Conservation (phyloP, 2,329 filamentous ascomycete species). For the Aurifilum marmelostoma region DNA sequence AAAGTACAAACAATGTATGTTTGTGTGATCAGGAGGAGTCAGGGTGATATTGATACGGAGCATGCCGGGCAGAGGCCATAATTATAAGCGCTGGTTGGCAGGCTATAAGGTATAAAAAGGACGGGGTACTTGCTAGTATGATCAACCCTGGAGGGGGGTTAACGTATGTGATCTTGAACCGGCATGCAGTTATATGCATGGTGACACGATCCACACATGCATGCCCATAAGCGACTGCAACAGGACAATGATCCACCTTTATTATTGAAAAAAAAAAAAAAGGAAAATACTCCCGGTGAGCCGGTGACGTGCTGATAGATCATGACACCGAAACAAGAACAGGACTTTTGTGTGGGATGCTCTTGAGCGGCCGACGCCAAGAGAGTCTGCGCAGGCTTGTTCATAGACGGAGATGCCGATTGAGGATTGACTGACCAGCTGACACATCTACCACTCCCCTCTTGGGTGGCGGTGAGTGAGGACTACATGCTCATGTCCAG, state of each 20-base stretch:
- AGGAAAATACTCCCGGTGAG: background rate
- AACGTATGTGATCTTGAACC: background rate
- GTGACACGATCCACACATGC: slow-evolving; percentile 4
- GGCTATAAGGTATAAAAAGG: slow-evolving; percentile 3
- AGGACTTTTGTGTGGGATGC: background rate
- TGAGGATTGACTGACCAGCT: background rate
- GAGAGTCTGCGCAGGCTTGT: background rate
- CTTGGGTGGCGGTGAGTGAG: background rate
- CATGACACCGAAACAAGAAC: background rate
- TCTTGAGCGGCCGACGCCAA: no score
- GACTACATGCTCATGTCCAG: background rate
- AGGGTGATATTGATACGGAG: background rate
- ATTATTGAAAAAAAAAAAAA: background rate
- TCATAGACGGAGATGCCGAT: background rate
- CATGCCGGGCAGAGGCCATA: background rate
- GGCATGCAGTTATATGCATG: background rate
- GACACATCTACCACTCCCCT: no score
- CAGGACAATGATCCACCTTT: background rate
- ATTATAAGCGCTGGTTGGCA: slow-evolving; percentile 9
- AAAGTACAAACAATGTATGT: background rate
- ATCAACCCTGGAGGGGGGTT: background rate
- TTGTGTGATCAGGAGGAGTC: background rate
- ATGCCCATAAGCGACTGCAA: slow-evolving; percentile 12
- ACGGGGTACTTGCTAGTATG: background rate
- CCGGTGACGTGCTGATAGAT: background rate